Evolutionary conservation across 768 basidiomycete species (phyloP).

Genomic region (Symmetrospora coprosmae): DNA sequence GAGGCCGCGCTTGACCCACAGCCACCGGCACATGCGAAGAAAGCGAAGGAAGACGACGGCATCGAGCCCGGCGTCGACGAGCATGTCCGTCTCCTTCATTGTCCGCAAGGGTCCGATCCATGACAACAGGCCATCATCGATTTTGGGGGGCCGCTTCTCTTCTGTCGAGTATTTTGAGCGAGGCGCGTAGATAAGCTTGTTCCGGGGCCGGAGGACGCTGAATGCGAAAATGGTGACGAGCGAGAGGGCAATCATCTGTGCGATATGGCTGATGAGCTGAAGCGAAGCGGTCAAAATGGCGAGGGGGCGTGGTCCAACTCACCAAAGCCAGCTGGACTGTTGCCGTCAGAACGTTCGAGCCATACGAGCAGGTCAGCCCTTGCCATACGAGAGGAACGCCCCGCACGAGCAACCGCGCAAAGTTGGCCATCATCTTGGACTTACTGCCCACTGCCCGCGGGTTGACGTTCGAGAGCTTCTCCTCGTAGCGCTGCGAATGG

Average conservation of each 20-base stretch:
- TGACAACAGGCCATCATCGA: conserved; percentile 13
- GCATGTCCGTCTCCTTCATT: conserved; percentile 28
- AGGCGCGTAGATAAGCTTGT: conserved; percentile 13
- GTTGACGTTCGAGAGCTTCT: too few species aligned
- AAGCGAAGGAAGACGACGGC: conserved; percentile 87
- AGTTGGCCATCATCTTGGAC: too few species aligned
- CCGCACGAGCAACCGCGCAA: too few species aligned
- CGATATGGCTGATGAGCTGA: too few species aligned
- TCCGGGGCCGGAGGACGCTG: conserved; percentile 8
- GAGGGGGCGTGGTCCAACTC: too few species aligned
- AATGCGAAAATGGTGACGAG: conserved; percentile 6
- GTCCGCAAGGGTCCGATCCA: conserved; percentile 25
- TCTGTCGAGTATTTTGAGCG: conserved; percentile 15
- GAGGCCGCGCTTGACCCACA: not conserved
- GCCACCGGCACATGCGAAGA: conserved; percentile 48
- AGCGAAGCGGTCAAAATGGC: too few species aligned
- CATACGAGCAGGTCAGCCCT: too few species aligned
- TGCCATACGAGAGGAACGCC: too few species aligned
- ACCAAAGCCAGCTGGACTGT: too few species aligned
- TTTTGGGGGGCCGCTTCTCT: conserved; percentile 15
- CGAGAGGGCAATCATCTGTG: conserved; percentile 1
- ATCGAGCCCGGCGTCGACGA: conserved; percentile 73
- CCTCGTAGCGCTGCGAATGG: too few species aligned
- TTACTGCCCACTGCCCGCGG: too few species aligned
- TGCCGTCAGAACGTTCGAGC: too few species aligned